Conservation (phyloP, 306 rosid genomes). For the Alnus glutinosa region DNA sequence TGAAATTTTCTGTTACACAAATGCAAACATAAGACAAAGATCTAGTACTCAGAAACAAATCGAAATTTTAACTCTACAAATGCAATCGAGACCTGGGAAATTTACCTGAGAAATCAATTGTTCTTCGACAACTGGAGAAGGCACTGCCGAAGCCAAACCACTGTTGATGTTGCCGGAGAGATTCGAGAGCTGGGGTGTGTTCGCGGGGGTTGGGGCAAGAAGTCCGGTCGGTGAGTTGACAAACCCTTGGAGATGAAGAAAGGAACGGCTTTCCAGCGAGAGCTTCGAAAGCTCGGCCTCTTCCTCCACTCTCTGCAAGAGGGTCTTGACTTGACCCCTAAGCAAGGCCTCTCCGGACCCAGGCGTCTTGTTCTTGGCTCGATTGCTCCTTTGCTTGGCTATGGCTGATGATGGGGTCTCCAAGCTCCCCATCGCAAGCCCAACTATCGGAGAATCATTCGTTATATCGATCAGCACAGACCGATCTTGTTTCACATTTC, state of each 20-base stretch:
- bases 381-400: constrained; percentile 43
- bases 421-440: constrained; percentile 53
- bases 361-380: constrained; percentile 61
- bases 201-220: constrained; percentile 88
- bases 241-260: constrained; percentile 41
- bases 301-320: constrained; percentile 89
- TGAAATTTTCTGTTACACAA: too few relatives aligned
- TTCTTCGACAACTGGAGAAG: constrained; percentile 54
- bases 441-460: constrained; percentile 90
- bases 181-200: constrained; percentile 66
- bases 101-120: constrained; percentile 59
- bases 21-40: neutral
- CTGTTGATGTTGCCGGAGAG: constrained; percentile 24
- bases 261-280: constrained; percentile 49
- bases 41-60: neutral
- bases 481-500: constrained; percentile 61
- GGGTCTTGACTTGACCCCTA: constrained; percentile 92
- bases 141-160: constrained; percentile 27
- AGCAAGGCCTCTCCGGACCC: constrained; percentile 91
- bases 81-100: neutral
- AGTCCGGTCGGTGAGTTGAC: constrained; percentile 56
- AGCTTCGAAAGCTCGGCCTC: constrained; percentile 78
- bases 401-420: constrained; percentile 59
- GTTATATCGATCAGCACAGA: constrained; percentile 72
- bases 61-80: neutral